Percentiles rank a stretch among this genome's conserved stretches.
phyloP scores from a whole-genome alignment of 2,329 filamentous ascomycete genomes.

The Fusarium nelsonii region DNA sequence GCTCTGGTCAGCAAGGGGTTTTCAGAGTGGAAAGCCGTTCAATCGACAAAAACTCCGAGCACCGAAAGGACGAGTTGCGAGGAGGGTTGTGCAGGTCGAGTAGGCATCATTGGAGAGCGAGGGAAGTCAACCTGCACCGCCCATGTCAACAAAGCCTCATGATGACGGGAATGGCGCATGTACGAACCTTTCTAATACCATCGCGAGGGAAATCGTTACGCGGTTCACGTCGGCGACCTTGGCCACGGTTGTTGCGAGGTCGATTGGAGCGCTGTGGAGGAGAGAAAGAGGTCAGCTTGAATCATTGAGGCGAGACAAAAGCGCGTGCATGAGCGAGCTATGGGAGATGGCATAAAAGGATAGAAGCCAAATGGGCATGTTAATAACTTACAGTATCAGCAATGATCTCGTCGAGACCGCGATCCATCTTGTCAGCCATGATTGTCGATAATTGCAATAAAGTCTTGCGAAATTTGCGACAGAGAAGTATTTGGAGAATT shows the following conservation, averaged over 20 bases:
- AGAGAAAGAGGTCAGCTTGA: constrained; percentile 33
- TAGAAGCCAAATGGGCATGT: constrained; percentile 15
- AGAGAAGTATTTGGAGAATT: background rate
- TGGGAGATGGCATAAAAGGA: constrained; percentile 1
- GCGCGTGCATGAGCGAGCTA: constrained; percentile 19
- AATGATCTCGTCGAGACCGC: constrained; percentile 69
- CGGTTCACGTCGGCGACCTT: constrained; percentile 53
- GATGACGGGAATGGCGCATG: constrained; percentile 1
- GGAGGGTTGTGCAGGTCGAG: constrained; percentile 49
- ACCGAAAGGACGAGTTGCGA: constrained; percentile 50
- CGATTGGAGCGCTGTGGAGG: constrained; percentile 48
- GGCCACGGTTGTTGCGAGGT: constrained; percentile 53
- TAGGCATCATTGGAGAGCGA: constrained; percentile 46
- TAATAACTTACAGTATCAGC: constrained; percentile 59
- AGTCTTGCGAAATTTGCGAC: constrained; percentile 2
- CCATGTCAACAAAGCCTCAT: constrained; percentile 38
- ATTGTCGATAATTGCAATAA: constrained; percentile 26
- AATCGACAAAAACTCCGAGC: constrained; percentile 50
- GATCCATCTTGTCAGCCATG: constrained; percentile 63
- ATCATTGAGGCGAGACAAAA: constrained; percentile 23
- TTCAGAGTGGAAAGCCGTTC: constrained; percentile 52
- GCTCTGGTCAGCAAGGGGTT: constrained; percentile 55
- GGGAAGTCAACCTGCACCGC: constrained; percentile 53
- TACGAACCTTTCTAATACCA: constrained; percentile 86
- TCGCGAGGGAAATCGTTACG: constrained; percentile 75